Percentiles rank a stretch among this genome's conserved stretches.
Conservation (phyloP, 768 basidiomycete genomes). For the Harrya chromipes region DNA sequence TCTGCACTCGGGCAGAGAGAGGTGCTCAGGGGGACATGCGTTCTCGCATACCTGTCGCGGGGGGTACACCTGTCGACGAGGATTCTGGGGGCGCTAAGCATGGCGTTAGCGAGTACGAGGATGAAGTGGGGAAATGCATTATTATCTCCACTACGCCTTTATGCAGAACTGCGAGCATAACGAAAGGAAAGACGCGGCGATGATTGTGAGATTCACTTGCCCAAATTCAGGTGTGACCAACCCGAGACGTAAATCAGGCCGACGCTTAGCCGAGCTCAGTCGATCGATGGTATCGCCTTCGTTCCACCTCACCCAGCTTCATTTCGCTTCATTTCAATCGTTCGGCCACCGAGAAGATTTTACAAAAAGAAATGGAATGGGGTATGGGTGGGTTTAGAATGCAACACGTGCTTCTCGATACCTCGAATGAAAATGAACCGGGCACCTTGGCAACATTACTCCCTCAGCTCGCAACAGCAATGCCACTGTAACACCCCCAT, state of each 20-base stretch:
- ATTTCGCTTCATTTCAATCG: slow-evolving; percentile 22
- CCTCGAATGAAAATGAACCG: slow-evolving; percentile 14
- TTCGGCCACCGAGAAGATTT: slow-evolving; percentile 12
- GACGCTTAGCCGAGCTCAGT: slow-evolving; percentile 14
- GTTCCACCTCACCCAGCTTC: slow-evolving; percentile 1
- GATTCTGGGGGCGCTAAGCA: slow-evolving; percentile 25
- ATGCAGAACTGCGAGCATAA: slow-evolving; percentile 17
- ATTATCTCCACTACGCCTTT: slow-evolving; percentile 17
- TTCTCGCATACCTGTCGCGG: slow-evolving; percentile 33
- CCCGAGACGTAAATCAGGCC: slow-evolving; percentile 26
- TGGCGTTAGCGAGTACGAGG: slow-evolving; percentile 5
- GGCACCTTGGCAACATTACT: slow-evolving; percentile 28
- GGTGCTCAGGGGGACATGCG: slow-evolving; percentile 27
- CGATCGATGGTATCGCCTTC: slow-evolving; percentile 2
- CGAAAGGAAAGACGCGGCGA: slow-evolving; percentile 4
- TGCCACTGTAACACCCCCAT: slow-evolving; percentile 19
- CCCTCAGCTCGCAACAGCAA: slow-evolving; percentile 7
- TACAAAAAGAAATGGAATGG: slow-evolving; percentile 12
- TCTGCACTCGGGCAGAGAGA: slow-evolving; percentile 28
- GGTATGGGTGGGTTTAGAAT: slow-evolving; percentile 24
- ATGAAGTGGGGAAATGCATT: neutral
- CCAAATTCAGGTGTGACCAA: slow-evolving; percentile 4
- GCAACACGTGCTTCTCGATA: slow-evolving; percentile 11
- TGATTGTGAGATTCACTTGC: slow-evolving; percentile 14
- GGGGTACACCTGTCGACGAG: slow-evolving; percentile 34